A percentile compares a stretch with the other conserved stretches of the same genome.
Conservation (phyloP, 2,329 filamentous ascomycete genomes). For the Epicoccum sorghinum region DNA sequence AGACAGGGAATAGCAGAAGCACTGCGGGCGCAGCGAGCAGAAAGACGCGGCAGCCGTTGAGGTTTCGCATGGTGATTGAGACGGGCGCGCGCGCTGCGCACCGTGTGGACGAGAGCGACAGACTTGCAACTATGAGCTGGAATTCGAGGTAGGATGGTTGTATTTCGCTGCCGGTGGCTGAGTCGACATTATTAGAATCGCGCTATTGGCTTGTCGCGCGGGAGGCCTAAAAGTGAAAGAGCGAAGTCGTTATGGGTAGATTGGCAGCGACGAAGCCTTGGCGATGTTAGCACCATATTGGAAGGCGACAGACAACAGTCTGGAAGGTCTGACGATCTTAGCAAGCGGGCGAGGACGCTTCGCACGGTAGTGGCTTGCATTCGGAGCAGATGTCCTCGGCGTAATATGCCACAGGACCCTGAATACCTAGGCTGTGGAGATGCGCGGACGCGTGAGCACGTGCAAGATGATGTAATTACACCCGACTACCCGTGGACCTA, state of each 20-base stretch:
- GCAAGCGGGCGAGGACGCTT: too few species aligned
- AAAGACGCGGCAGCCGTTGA: slow-evolving; percentile 28
- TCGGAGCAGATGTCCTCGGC: too few species aligned
- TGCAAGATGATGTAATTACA: not conserved
- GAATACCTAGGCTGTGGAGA: not conserved
- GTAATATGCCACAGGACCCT: too few species aligned
- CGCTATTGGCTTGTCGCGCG: not conserved
- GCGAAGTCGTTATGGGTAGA: not conserved
- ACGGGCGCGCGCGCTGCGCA: not conserved
- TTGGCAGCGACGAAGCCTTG: not conserved
- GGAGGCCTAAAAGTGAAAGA: slow-evolving; percentile 2
- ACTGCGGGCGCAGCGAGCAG: slow-evolving; percentile 30
- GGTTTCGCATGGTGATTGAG: slow-evolving; percentile 25
- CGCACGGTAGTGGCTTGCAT: too few species aligned
- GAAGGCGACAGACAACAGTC: not conserved
- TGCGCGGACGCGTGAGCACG: not conserved
- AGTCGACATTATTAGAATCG: not conserved
- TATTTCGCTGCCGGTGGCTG: not conserved
- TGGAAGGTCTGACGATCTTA: not conserved
- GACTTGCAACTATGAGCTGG: too few species aligned
- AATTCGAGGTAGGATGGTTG: too few species aligned
- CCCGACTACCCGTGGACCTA: too few species aligned
- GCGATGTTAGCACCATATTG: not conserved
- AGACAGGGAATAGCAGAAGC: slow-evolving; percentile 31
- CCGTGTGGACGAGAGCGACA: too few species aligned